Evolutionary conservation across 225 moss, liverwort and hornwort species (phyloP).

Genomic region (Neckera pumila): DNA sequence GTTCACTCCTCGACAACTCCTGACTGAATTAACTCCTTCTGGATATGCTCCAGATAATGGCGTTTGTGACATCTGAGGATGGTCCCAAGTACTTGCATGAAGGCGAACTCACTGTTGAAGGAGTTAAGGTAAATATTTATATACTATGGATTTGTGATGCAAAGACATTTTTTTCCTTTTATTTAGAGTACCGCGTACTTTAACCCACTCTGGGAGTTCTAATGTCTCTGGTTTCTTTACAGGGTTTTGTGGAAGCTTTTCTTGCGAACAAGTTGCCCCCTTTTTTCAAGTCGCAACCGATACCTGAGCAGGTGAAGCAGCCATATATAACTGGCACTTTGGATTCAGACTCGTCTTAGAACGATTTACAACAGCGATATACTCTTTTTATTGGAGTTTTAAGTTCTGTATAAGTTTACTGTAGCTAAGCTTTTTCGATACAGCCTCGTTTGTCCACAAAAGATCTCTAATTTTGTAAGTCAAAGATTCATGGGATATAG

Average conservation of each 20-base stretch:
- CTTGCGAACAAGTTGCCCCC: constrained; percentile 42
- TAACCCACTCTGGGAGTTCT: background rate
- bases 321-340: background rate
- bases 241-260: constrained; percentile 73
- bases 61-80: constrained; percentile 31
- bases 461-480: background rate
- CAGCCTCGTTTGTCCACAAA: background rate
- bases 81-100: constrained; percentile 42
- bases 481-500: background rate
- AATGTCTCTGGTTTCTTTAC: constrained; percentile 1
- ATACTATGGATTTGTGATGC: background rate
- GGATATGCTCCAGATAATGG: constrained; percentile 31
- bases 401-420: background rate
- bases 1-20: background rate
- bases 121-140: constrained; percentile 27
- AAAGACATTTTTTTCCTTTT: background rate
- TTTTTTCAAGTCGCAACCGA: constrained; percentile 52
- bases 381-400: background rate
- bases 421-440: background rate
- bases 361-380: background rate
- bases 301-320: constrained; percentile 56
- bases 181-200: background rate
- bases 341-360: background rate
- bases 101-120: constrained; percentile 35
- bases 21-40: background rate